Percentiles rank a stretch among this genome's conserved stretches.
Conservation (phyloP, 306 rosid species). For the Geum urbanum region DNA sequence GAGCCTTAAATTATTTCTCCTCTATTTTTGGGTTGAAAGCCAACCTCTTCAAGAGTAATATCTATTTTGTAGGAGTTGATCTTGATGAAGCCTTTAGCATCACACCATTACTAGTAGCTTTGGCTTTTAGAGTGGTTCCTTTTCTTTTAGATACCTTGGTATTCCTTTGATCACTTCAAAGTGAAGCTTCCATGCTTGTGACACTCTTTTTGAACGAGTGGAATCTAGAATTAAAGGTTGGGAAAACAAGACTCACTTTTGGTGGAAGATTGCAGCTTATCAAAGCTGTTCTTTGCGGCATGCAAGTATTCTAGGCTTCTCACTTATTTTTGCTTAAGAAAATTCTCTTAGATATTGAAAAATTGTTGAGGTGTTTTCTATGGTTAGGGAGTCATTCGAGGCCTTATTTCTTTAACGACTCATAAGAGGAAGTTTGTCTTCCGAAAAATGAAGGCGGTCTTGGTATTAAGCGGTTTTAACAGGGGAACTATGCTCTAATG, state of each 20-base stretch:
- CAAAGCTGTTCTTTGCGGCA: background rate
- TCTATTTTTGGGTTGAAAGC: background rate
- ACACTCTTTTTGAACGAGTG: background rate
- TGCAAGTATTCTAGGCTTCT: background rate
- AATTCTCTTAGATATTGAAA: background rate
- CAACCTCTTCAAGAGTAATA: background rate
- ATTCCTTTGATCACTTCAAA: background rate
- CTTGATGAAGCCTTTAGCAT: background rate
- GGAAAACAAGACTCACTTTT: background rate
- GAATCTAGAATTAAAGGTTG: background rate
- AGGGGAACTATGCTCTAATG: background rate
- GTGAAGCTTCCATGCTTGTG: background rate
- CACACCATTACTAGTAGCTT: background rate
- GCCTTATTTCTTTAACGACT: background rate
- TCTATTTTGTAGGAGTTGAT: background rate
- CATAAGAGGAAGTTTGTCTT: background rate
- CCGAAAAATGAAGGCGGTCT: background rate
- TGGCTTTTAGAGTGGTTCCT: background rate
- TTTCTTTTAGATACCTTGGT: slow-evolving; percentile 17
- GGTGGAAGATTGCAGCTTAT: background rate
- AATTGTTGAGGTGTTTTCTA: background rate
- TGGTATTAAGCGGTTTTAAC: background rate
- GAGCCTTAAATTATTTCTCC: background rate
- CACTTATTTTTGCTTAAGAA: background rate
- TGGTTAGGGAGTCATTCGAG: background rate